Base-by-base conservation (phyloP, 495 filamentous ascomycete species). In the Penicillium maclennaniae region DNA sequence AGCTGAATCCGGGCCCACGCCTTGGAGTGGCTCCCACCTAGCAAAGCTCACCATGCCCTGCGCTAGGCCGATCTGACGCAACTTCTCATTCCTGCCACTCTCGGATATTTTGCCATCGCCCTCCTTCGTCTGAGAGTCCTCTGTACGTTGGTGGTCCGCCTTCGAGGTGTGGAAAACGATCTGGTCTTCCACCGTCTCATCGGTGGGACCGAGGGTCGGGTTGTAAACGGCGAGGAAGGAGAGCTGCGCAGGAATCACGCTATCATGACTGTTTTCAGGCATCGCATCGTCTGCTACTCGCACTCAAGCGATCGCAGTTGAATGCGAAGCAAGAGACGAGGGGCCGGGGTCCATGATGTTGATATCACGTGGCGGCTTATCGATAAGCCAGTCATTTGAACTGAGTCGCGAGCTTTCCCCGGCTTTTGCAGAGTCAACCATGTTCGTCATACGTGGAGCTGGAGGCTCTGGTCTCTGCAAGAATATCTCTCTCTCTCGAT, bases 41-140 rank as follows among this genome's bases (percentile, higher is more conserved):
- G 88, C 87, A 72, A 99, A 97, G 68, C 87, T 87, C 52, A 96
- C 89, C 83, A 97, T 96, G 48, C 91, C 93, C 75, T 99, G 93
- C 47, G 93, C 95, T 57, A 98, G 81, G n/a, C 93, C 93, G 67
- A 98, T 88, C 72, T 95, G 90, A 55, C 95, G 82, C 61, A 97
- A 69, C 56, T 81, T 85, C 72, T 92, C 86, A 66, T 97, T 95
- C 53, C 78, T 80, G 47, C 87, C 78, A 59, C 88, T 82, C 38
- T 79, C 78, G 16, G 70, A 71, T 5, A 78, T 55, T 9, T 90
- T 87, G 39, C 75, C 77, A 49, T 83, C 76, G 36, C 87, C 81
- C 15, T 78, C 60, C 40, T 63, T 72, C 12, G 70, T 64, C 7
- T 75, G 36, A 52, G 66, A 63, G 60, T 74, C 67, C 58, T 72